Evolutionary conservation across 2,329 filamentous ascomycete genomes (phyloP).

Genomic region (Dactylellina leptospora): DNA sequence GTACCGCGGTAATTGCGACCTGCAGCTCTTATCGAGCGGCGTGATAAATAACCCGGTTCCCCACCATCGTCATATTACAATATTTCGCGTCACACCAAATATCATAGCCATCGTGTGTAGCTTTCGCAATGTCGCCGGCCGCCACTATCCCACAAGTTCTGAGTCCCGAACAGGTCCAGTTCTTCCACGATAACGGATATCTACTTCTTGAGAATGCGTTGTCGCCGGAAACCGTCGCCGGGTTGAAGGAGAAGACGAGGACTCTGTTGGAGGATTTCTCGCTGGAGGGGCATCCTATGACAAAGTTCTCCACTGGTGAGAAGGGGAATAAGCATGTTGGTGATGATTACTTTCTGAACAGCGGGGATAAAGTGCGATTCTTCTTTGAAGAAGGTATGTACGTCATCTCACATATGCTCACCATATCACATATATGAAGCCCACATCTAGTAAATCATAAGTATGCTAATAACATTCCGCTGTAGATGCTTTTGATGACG

Average conservation of each 20-base stretch:
- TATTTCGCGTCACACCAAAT: too few relatives aligned
- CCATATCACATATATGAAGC: not conserved
- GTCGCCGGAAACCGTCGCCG: conserved; percentile 69
- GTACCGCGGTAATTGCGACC: conserved; percentile 1
- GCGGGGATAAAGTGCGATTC: conserved; percentile 91
- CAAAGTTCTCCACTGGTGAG: conserved; percentile 87
- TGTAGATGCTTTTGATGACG: conserved; percentile 76
- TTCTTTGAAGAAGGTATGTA: conserved; percentile 83
- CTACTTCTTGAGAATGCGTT: conserved; percentile 85
- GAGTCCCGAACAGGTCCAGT: conserved; percentile 73
- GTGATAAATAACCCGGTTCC: conserved; percentile 5
- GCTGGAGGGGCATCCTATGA: conserved; percentile 87
- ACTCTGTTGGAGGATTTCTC: conserved; percentile 77
- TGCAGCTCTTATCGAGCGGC: not conserved
- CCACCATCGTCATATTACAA: not conserved
- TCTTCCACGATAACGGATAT: conserved; percentile 86
- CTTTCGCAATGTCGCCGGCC: conserved; percentile 28
- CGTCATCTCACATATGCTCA: not conserved
- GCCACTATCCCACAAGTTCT: conserved; percentile 65
- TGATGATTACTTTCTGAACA: conserved; percentile 90
- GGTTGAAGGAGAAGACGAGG: conserved; percentile 78
- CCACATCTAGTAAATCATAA: not conserved
- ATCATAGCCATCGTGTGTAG: too few relatives aligned
- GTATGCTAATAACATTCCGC: not conserved
- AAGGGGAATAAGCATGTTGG: conserved; percentile 76